Base-by-base conservation (phyloP, 371 early-diverging fungal species). In the Fennellomyces sp. region DNA sequence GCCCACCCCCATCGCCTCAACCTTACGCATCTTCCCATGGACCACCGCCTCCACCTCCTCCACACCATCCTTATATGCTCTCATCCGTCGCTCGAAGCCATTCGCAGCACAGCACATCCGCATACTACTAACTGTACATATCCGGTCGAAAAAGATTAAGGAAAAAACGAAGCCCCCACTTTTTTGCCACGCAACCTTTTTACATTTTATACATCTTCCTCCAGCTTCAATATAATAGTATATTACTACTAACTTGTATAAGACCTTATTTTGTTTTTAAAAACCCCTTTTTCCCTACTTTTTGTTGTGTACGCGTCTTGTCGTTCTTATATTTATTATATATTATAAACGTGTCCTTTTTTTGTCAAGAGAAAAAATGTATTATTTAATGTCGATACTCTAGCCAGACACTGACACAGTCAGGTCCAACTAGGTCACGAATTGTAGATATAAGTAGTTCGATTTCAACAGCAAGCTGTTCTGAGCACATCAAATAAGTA, bases 401-500 rank as follows among this genome's bases (percentile, higher is more conserved):
- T 8, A 80, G 59, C 75, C 73, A 76, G 10, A 74, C 39, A 55
- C 69, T 70, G 12, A 74, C 73, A 51, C 73, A 76, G 50, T 75
- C 75, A 17, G 77, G 75, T 0, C 77, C 80, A 6, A 80, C 76
- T 11, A 80, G 68, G 13, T 73, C 80, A 26, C 75, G 66, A 11
- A 80, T 69, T 7, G 73, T 69, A 23, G 69, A 66, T 13, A 73
- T 49, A 2, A 80, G 39, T 8, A 70, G 28, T 30, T 80, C 80
- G 8, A 76, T 50, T 41, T 80, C 80, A 15, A 76, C 80, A 13
- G 76, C 70, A 2, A 80, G 54, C 35, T 80, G 80, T 41, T 80
- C 80, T 2, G 76, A 74, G 29, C 70, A 74, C 75, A 80, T 80
- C 23, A 76, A 51, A 36, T 80, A 80, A 1, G 76, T 59, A 30